Conservation (phyloP, 225 moss, liverwort and hornwort species). For the Pseudoscleropodium purum region DNA sequence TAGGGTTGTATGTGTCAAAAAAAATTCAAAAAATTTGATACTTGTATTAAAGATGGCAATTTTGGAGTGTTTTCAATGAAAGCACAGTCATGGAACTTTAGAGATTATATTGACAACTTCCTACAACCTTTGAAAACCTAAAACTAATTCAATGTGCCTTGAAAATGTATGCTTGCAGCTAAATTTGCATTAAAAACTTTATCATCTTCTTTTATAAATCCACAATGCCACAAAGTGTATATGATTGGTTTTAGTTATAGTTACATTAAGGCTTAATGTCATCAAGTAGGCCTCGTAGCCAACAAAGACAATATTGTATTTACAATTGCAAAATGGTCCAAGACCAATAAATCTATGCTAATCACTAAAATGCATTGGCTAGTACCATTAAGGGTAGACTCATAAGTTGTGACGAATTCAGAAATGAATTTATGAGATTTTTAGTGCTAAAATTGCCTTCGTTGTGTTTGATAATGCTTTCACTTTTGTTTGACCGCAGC, state of each 20-base stretch:
- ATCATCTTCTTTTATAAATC: neutral
- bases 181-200: neutral
- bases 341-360: neutral
- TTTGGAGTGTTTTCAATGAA: too few relatives aligned
- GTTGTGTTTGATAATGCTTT: neutral
- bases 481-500: accelerated
- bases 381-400: neutral
- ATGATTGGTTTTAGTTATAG: neutral
- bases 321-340: too few relatives aligned
- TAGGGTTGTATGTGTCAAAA: too few relatives aligned
- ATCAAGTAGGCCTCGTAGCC: neutral
- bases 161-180: neutral
- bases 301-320: neutral
- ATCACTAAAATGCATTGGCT: neutral
- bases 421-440: neutral
- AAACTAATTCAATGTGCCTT: neutral
- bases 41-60: too few relatives aligned
- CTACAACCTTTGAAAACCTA: neutral
- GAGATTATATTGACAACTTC: neutral
- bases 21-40: too few relatives aligned
- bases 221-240: neutral
- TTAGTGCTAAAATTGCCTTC: neutral
- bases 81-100: too few relatives aligned
- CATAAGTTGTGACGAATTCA: neutral
- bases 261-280: neutral